These are phyloP conservation scores for Polygonum aviculare DNA, from an alignment of 148 eudicot genomes.

Conservation along the genomic window DNA sequence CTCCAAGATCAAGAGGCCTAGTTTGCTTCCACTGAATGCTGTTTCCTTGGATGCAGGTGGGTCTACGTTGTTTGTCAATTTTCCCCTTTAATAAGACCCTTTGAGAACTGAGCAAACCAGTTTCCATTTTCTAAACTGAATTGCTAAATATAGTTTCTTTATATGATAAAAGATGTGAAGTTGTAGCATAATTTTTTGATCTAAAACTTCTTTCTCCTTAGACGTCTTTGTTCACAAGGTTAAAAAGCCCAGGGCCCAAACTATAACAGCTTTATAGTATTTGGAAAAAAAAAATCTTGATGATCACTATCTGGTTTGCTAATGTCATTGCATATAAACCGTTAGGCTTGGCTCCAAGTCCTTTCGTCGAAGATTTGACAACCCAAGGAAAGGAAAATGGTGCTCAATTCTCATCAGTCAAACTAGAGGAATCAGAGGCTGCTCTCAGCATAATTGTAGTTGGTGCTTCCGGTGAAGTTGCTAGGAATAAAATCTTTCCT, in stretches of 20 bases:
- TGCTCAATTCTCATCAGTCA: slow-evolving; percentile 2
- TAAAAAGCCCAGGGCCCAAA: neutral
- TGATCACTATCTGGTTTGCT: neutral
- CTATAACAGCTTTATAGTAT: neutral
- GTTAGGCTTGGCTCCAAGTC: neutral
- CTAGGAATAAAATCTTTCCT: slow-evolving; percentile 31
- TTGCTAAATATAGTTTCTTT: neutral
- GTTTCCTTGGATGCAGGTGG: slow-evolving; percentile 10
- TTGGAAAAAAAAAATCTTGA: neutral
- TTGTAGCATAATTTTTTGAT: neutral
- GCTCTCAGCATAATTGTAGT: slow-evolving; percentile 16
- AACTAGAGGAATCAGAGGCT: neutral
- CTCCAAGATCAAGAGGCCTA: slow-evolving; percentile 5
- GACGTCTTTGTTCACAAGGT: neutral
- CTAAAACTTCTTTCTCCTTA: neutral
- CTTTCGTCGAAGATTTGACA: neutral
- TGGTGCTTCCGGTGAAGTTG: slow-evolving; percentile 32
- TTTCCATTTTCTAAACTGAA: neutral
- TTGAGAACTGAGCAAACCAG: neutral
- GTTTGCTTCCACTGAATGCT: slow-evolving; percentile 1
- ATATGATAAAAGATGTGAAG: neutral
- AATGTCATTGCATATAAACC: neutral
- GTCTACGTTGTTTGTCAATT: neutral
- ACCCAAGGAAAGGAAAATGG: neutral
- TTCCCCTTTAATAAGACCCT: neutral